Evolutionary conservation across 1,139 yeast species (phyloP), one percentile per base, ranked within the genome.

Genomic region (Tardiomyces depauwii): DNA sequence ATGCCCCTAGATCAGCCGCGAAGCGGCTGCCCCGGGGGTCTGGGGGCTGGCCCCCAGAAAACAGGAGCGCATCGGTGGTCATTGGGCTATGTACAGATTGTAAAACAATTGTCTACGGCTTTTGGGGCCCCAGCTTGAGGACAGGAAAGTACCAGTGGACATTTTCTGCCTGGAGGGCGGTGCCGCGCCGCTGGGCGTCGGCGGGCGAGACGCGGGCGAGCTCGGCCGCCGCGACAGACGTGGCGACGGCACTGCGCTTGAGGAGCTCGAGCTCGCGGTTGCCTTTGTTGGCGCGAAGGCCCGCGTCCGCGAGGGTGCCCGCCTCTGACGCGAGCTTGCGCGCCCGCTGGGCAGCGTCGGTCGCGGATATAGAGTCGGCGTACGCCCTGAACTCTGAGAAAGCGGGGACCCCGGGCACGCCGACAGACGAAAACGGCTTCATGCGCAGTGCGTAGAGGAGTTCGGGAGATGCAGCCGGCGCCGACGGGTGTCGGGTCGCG

Each of bases 361-460:
- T 11, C 36, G 16, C 4, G 16, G 36, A 14, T 3, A 14, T 3
- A 5, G 36, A 30, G n/a, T 14, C 16, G n/a, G 10, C 36, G 16
- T 30, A 30, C 10, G 41, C 42, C 36, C 27, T 13, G 49, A 41
- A 55, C 39, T 53, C 57, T 19, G 64, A 60, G 55, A 65, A 81
- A 0, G 68, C 60, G 2, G 91, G 85, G 44, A 75, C 59, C 28
- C 71, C 72, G 0, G 97, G 96, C 5, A 80, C 80, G 0, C 95
- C 96, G 16, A 89, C 82, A 0, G 89, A 76, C 16, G 85, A 77
- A 68, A 85, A 87, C 2, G 94, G 81, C 59, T 87, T 88, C 75
- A 88, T 76, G 53, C 96, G 74, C 42, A 88, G 65, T 19, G 74
- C 69, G 61, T 74, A 86, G n/a, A 81, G 63, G 40, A 73, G 59